Base-by-base conservation (phyloP, 176 grass and related monocot genomes). In the Aegilops speltoides region DNA sequence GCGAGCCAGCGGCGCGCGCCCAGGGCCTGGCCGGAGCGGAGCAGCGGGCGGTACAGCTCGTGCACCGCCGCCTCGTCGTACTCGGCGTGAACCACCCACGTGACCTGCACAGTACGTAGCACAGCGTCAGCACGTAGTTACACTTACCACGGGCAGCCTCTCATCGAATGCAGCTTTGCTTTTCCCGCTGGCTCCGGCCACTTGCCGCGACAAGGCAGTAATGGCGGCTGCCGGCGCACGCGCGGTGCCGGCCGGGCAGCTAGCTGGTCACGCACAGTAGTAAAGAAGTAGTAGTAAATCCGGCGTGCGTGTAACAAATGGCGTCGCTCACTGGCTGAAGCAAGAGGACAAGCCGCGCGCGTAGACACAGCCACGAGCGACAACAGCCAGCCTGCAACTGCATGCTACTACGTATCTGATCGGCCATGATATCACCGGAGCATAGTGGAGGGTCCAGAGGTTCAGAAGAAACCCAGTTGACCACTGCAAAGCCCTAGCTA, bases 21-120 rank as follows among this genome's bases (percentile, higher is more conserved):
- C 12, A 95, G 86, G 7, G 93, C 93, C 80, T 86, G 83, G 54
- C 93, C 93, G 79, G 93, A 95, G 16, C 80, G 88, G 57, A 95
- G 80, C 83, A 95, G 77, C 59, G 83, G 90, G 1, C 86, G 90
- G 86, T 92, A 95, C 37, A 95, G 90, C 25, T 79, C 90, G 83
- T 95, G 88, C 83, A 86, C 90, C 70, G 57, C 86, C 12, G 79
- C 8, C 83, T 95, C 93, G 72, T 95, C 90, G 76, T 87, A 95
- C 86, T 92, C 93, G 6, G 93, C 79, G 83, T 95, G 93, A 79
- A 88, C 86, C 69, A 95, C 90, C 90, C 93, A 95, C 17, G 90
- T 92, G 82, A 95, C 88, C 93, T 94, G 81, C 15, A 52, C 64
- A 64, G 25, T 67, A 66, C 7, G 65, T 20, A 38, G 2, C 7